These are phyloP conservation scores for Boletus sp. DNA, from an alignment of 1,284 basidiomycete species.

Conservation along the genomic window DNA sequence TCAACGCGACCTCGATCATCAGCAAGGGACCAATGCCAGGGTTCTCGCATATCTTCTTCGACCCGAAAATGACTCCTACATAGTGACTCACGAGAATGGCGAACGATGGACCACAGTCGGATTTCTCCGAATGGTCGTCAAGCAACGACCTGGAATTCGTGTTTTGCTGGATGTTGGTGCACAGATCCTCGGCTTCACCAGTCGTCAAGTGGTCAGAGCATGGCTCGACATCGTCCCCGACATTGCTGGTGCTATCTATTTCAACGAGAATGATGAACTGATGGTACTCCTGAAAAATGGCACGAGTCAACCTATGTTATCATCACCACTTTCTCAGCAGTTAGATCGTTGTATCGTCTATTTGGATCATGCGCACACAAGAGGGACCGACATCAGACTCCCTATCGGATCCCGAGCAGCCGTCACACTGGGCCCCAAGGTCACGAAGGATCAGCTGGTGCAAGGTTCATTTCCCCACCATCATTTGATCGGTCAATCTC, in stretches of 20 bases:
- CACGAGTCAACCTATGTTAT: conserved; percentile 33
- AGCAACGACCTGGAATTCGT: conserved; percentile 32
- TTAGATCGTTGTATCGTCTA: not conserved
- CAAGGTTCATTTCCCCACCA: conserved; percentile 39
- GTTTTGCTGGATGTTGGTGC: conserved; percentile 56
- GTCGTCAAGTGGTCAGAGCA: conserved; percentile 35
- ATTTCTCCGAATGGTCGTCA: too few species aligned
- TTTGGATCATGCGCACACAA: conserved; percentile 54
- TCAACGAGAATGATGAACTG: conserved; percentile 42
- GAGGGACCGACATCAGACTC: conserved; percentile 54
- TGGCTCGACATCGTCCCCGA: conserved; percentile 38
- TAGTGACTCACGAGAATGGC: too few species aligned
- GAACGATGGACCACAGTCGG: too few species aligned
- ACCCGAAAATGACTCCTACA: too few species aligned
- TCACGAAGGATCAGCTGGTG: conserved; percentile 50
- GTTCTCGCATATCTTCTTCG: too few species aligned
- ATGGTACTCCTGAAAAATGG: conserved; percentile 41
- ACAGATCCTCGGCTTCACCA: conserved; percentile 50
- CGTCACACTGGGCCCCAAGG: conserved; percentile 50
- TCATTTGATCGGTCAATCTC: not conserved
- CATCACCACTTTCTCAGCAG: conserved; percentile 7
- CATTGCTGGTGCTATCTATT: conserved; percentile 44
- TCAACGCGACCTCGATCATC: not conserved
- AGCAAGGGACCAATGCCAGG: conserved; percentile 25
- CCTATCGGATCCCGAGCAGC: conserved; percentile 43